Conservation (phyloP, 177 flowering plant species). For the Vitis hybrid region DNA sequence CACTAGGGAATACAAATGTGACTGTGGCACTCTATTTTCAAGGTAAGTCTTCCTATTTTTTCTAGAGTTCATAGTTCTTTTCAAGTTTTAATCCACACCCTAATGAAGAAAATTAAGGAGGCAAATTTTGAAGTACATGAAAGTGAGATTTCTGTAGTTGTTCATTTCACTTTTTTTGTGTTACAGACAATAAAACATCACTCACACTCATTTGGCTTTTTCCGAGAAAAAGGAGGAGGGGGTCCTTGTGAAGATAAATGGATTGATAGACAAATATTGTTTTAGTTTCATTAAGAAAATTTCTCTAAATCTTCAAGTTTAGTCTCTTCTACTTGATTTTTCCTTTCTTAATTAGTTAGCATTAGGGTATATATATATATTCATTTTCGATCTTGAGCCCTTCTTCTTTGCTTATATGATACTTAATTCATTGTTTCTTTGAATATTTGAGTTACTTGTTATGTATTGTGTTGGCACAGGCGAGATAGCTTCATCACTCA, state of each 20-base stretch:
- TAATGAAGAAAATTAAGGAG: neutral
- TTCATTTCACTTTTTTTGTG: neutral
- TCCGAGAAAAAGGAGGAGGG: neutral
- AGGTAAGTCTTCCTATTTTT: constrained; percentile 38
- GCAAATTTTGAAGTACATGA: neutral
- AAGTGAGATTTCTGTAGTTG: constrained; percentile 10
- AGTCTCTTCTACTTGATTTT: neutral
- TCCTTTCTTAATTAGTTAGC: neutral
- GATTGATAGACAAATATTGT: too few species aligned
- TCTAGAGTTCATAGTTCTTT: neutral
- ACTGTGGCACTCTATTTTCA: constrained; percentile 88
- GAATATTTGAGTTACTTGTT: neutral
- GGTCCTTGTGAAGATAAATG: too few species aligned
- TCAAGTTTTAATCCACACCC: neutral
- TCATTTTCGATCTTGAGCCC: too few species aligned
- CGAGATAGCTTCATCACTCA: constrained; percentile 90
- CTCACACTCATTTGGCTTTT: constrained; percentile 1
- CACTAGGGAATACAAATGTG: constrained; percentile 83
- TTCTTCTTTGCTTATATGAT: too few species aligned
- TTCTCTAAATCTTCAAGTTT: too few species aligned
- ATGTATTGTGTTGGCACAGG: constrained; percentile 36
- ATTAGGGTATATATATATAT: neutral
- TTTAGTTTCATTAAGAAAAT: neutral
- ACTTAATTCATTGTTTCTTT: neutral
- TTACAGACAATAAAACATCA: neutral